A percentile compares a stretch with the other conserved stretches of the same genome.
Evolutionary conservation across 441 rosid genomes (phyloP).

Genomic region (Gossypium gossypioides): DNA sequence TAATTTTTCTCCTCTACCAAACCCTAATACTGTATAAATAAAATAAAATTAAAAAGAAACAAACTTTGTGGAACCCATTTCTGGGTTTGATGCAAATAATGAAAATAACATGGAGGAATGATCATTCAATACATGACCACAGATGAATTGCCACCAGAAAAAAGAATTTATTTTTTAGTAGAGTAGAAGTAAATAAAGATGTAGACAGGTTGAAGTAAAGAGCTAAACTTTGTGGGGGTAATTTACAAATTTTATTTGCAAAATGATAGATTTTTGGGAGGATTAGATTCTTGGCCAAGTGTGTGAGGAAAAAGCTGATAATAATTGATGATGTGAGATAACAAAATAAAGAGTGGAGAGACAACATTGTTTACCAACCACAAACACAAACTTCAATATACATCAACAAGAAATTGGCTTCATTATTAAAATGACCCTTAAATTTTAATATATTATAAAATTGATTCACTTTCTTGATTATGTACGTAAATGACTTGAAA

Average conservation of each 20-base stretch:
- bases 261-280: background rate
- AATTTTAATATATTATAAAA: too few relatives aligned
- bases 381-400: background rate
- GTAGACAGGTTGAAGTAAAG: background rate
- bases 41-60: background rate
- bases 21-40: background rate
- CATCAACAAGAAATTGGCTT: background rate
- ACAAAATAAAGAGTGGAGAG: background rate
- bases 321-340: background rate
- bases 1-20: background rate
- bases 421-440: too few relatives aligned
- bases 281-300: background rate
- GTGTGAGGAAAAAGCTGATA: background rate
- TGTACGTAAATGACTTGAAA: too few relatives aligned
- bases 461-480: too few relatives aligned
- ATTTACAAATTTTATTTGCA: background rate
- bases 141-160: background rate
- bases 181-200: background rate
- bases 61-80: conserved; percentile 19
- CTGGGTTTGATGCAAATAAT: background rate
- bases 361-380: background rate
- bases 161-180: background rate
- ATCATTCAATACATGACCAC: background rate
- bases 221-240: background rate
- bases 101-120: background rate